Conservation (phyloP, 2,329 filamentous ascomycete species). For the Exophiala viscosa region DNA sequence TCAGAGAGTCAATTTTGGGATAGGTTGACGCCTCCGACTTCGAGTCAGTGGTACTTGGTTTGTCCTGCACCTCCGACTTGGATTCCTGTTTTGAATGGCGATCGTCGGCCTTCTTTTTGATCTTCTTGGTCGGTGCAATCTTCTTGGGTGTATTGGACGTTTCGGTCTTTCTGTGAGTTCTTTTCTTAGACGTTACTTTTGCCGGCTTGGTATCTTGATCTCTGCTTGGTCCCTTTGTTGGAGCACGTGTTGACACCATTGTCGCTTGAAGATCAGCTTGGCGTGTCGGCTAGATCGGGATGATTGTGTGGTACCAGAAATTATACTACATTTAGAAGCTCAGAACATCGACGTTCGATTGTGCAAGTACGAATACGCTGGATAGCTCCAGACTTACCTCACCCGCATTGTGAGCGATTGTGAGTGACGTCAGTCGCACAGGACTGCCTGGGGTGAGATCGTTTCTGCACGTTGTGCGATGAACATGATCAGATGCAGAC, state of each 20-base stretch:
- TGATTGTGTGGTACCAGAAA: not conserved
- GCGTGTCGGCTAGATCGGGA: not conserved
- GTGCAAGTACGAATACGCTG: too few relatives aligned
- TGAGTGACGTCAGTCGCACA: too few relatives aligned
- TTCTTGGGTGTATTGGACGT: not conserved
- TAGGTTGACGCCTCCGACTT: not conserved
- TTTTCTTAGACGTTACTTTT: not conserved
- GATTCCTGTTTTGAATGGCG: not conserved
- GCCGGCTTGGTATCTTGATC: not conserved
- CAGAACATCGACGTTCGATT: too few relatives aligned
- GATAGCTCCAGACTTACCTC: too few relatives aligned
- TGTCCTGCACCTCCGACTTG: not conserved
- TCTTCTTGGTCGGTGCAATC: not conserved
- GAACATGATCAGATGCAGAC: not conserved
- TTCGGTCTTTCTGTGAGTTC: not conserved
- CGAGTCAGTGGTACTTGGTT: not conserved
- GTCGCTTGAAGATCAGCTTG: not conserved
- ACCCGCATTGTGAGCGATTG: too few relatives aligned
- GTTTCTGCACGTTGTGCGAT: too few relatives aligned
- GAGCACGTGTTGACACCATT: constrained; percentile 3
- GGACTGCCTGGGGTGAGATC: too few relatives aligned
- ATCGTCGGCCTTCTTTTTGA: not conserved
- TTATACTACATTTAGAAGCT: constrained; percentile 1
- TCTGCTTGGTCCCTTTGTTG: not conserved
- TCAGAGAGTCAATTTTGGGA: constrained; percentile 32